Evolutionary conservation across 805 yeast genomes (phyloP), one percentile per base, ranked within the genome.

Genomic region (Yamadazyma sp.): DNA sequence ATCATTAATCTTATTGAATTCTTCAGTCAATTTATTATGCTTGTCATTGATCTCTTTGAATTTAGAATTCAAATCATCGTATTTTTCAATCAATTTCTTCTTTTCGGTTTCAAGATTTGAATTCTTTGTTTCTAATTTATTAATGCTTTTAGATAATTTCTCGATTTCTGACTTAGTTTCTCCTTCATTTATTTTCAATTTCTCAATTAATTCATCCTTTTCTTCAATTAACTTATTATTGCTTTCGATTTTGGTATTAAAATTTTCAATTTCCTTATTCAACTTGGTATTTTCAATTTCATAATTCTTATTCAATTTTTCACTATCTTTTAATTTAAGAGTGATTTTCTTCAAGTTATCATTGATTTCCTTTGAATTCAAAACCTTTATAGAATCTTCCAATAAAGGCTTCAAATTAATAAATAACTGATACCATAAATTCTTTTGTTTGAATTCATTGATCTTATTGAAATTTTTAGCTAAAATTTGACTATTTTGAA

Each of bases 341-440:
- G 77, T 81, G 25, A 82, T 58, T 1, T 60, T 49, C 29, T 70
- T 70, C 16, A 86, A 60, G 38, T 82, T 75, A 16, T 76, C 78
- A 38, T 74, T 73, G 40, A 80, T 63, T 36, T 72, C 75, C 38
- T 75, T 76, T 4, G 78, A 67, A 50, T 78, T 81, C 26, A 74
- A 60, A 4, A 78, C 73, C 38, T 78, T 80, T 15, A 76, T 73
- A 5, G 81, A 73, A 29, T 80, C 85, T 40, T 68, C 77, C 10
- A 88, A 60, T 27, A 88, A 55, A 1, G 98, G 98, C 47, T 83
- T 86, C 47, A 91, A 63, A 35, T 76, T 75, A 14, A 78, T 65
- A 40, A 80, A 78, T 29, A 93, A 64, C 33, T 72, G 75, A 59
- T 85, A 84, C 98, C 98, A 93, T 13, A 84, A 83, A 52, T 79